phyloP scores from a whole-genome alignment of 108 stramenopile species.

The Cyclotella cryptica region DNA sequence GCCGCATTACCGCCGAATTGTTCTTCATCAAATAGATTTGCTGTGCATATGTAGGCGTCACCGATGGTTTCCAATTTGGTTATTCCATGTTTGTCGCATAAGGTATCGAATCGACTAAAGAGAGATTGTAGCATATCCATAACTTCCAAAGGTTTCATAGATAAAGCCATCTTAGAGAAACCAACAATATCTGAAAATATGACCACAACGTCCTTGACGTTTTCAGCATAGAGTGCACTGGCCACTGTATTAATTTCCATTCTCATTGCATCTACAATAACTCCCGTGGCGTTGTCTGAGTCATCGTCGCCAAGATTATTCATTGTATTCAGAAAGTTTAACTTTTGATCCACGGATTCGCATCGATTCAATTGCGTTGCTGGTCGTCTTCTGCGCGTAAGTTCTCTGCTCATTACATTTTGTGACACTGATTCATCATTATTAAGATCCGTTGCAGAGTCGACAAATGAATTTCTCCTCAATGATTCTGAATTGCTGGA shows the following conservation, averaged over 20 bases:
- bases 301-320: slow-evolving; percentile 12
- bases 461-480: too few relatives aligned
- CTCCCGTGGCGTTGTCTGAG: not conserved
- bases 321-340: slow-evolving; percentile 28
- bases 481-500: not conserved
- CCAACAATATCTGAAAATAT: slow-evolving; percentile 58
- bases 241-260: slow-evolving; percentile 15
- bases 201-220: slow-evolving; percentile 38
- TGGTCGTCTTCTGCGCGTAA: not conserved
- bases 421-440: not conserved
- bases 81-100: slow-evolving; percentile 49
- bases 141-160: slow-evolving; percentile 33
- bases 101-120: slow-evolving; percentile 41
- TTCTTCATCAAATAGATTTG: slow-evolving; percentile 36
- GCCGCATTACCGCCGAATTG: not conserved
- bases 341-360: slow-evolving; percentile 8
- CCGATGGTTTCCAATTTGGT: slow-evolving; percentile 51
- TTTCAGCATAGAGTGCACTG: slow-evolving; percentile 46
- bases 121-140: slow-evolving; percentile 51
- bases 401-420: not conserved
- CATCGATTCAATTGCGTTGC: not conserved
- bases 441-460: too few relatives aligned
- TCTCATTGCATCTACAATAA: not conserved
- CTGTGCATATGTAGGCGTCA: slow-evolving; percentile 49
- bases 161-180: slow-evolving; percentile 36